Conservation (phyloP, 768 basidiomycete species). For the Trametes cingulata region DNA sequence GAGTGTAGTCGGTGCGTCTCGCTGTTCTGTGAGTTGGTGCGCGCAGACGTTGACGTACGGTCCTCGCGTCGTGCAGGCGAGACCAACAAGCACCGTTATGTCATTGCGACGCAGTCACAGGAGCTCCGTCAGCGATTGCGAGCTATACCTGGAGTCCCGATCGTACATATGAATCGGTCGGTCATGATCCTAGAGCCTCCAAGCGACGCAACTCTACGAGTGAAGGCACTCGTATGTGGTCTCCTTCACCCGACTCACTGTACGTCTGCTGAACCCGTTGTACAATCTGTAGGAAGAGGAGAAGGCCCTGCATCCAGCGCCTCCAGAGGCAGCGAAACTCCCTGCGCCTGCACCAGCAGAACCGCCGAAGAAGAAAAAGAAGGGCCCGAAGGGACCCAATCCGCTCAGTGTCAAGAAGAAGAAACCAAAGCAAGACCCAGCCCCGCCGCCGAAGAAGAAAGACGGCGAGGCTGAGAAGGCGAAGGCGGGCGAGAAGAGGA, state of each 20-base stretch:
- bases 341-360: constrained; percentile 38
- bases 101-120: constrained; percentile 82
- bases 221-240: constrained; percentile 58
- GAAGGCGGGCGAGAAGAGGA: constrained; percentile 32
- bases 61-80: constrained; percentile 47
- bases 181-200: constrained; percentile 94
- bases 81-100: constrained; percentile 90
- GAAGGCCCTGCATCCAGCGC: constrained; percentile 52
- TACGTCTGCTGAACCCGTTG: not conserved
- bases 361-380: constrained; percentile 54
- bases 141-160: constrained; percentile 78
- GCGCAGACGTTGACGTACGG: not conserved
- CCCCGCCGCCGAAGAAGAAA: not conserved
- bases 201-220: constrained; percentile 69
- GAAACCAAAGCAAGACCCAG: constrained; percentile 34
- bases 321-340: constrained; percentile 49
- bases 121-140: constrained; percentile 71
- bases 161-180: constrained; percentile 88
- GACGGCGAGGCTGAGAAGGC: constrained; percentile 2
- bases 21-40: not conserved
- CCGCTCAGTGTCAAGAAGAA: constrained; percentile 94
- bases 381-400: constrained; percentile 85
- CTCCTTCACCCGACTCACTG: not conserved
- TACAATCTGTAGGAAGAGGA: constrained; percentile 65
- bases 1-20: constrained; percentile 71